phyloP scores from a whole-genome alignment of 129 eudicot genomes.

The Kitagawia praeruptora region DNA sequence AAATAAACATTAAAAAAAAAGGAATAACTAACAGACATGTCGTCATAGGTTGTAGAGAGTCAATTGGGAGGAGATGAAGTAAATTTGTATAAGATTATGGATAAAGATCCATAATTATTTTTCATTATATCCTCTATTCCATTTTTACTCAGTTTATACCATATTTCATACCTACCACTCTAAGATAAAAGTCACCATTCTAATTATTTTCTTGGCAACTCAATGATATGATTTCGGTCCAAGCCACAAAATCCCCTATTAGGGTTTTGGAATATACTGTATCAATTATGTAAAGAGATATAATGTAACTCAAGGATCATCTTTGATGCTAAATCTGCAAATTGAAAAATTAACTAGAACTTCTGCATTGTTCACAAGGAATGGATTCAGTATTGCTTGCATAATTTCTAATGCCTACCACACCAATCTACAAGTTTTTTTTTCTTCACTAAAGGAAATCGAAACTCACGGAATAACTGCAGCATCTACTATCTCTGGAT shows the following conservation, averaged over 20 bases:
- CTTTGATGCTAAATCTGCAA: neutral
- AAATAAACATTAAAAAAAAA: neutral
- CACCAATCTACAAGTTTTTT: neutral
- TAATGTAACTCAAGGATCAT: neutral
- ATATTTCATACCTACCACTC: neutral
- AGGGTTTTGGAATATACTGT: neutral
- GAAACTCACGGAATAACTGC: conserved; percentile 32
- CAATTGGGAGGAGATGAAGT: neutral
- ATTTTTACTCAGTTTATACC: no score
- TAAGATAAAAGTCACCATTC: neutral
- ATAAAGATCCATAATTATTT: no score
- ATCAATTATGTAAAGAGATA: neutral
- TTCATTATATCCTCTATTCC: neutral
- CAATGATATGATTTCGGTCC: neutral
- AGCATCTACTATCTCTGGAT: conserved; percentile 32
- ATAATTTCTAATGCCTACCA: neutral
- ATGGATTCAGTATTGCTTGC: neutral
- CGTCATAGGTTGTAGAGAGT: neutral
- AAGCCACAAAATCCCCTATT: neutral
- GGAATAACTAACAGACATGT: neutral
- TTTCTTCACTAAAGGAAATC: no score
- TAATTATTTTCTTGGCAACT: no score
- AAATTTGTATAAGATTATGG: no score
- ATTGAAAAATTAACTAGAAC: neutral
- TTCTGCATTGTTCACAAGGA: neutral